Base-by-base conservation (phyloP, 2,329 filamentous ascomycete species). In the Thelonectria discophora region DNA sequence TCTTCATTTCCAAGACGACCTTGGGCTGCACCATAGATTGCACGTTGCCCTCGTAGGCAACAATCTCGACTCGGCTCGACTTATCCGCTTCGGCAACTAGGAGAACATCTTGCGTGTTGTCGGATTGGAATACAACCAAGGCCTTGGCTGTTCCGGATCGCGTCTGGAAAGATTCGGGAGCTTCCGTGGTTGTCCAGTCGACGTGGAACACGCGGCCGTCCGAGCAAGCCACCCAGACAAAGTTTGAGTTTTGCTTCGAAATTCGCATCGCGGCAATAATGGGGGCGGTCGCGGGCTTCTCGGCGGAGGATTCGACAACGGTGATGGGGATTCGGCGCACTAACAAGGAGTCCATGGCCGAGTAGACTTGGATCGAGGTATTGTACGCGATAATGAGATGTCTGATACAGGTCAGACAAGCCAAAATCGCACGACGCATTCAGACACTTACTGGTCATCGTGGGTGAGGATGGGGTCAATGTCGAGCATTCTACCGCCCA, bases 291-390 rank as follows among this genome's bases (percentile, higher is more conserved):
- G 73, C 57, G 10, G 61, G 62, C 30, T 69, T 70, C 21, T 70
- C 52, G 11, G 68, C 66, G 5, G 72, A 67, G 30, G 69, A 55
- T 49, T 75, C 74, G 39, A 71, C 60, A 34, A 67, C 69, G 59
- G 65, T 73, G 66, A 89, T 79, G 12, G 85, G 79, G 50, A 97
- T 89, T 58, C 88, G 87, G 67, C 92, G 88, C 47, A 92, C 82
- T 20, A 96, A 86, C 51, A 96, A 85, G 2, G 95, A 98, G 56
- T 93, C 93, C 65, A 86, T 82, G 30, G 92, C 87, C 2, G 91
- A 91, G 77, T 95, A 97, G 24, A 97, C 84, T 74, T 93, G 90
- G 55, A 97, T 82, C 10, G 90, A 89, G 27, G 86, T 89, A 62
- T 88, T 86, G 71, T 92, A 92, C 32, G 90, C 86, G 58, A 97